Evolutionary conservation across 495 filamentous ascomycete genomes (phyloP).

Genomic region (Xylaria castorea): DNA sequence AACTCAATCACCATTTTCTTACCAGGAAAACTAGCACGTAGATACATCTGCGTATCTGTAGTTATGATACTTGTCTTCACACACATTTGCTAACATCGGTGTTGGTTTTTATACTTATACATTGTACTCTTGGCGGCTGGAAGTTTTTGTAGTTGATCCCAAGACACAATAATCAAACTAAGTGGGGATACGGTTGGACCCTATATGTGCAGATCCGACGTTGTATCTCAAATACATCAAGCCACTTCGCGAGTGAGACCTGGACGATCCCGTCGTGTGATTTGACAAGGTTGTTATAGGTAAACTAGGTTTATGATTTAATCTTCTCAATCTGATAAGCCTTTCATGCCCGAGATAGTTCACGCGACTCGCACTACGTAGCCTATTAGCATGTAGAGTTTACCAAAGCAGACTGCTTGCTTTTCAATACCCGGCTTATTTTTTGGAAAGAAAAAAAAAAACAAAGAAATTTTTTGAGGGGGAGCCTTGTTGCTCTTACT

Average conservation of each 20-base stretch:
- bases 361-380: background rate
- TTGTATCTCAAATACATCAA: background rate
- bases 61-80: background rate
- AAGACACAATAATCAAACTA: conserved; percentile 2
- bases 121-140: background rate
- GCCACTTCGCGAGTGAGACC: background rate
- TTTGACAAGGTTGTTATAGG: background rate
- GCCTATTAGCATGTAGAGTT: background rate
- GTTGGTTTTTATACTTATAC: background rate
- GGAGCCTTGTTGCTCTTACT: background rate
- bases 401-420: background rate
- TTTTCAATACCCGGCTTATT: background rate
- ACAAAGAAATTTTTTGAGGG: background rate
- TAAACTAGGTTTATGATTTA: background rate
- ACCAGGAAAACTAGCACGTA: background rate
- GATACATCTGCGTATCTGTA: background rate
- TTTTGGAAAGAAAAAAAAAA: too few species aligned
- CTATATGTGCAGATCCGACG: background rate
- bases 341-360: background rate
- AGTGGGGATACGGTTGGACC: background rate
- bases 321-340: conserved; percentile 6
- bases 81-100: background rate
- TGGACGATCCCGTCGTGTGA: background rate
- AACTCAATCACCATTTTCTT: background rate
- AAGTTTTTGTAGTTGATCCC: background rate